Conservation (phyloP, 352 stramenopile genomes). For the Phytopythium montanum region DNA sequence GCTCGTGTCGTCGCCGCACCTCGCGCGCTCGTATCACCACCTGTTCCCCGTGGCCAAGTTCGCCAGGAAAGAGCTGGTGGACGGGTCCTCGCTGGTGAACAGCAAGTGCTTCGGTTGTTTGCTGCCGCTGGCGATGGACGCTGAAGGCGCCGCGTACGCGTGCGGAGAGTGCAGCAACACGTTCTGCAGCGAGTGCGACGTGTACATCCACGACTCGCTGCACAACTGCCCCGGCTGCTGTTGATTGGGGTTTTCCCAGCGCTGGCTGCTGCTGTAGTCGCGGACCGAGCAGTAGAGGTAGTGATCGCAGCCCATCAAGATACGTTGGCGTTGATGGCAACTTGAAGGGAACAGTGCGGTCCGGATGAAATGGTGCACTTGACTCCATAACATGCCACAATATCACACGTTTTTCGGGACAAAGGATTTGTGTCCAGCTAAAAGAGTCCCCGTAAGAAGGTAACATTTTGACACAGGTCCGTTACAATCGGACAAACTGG, state of each 20-base stretch:
- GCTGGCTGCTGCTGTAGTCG: neutral
- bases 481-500: neutral
- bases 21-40: constrained; percentile 97
- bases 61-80: constrained; percentile 53
- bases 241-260: too few species aligned
- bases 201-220: constrained; percentile 97
- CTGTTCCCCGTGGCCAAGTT: constrained; percentile 97
- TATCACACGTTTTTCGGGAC: too few species aligned
- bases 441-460: neutral
- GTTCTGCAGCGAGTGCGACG: constrained; percentile 97
- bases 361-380: too few species aligned
- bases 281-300: neutral
- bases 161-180: constrained; percentile 90
- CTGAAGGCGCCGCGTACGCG: constrained; percentile 52
- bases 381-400: too few species aligned
- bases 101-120: constrained; percentile 84
- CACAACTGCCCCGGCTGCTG: constrained; percentile 98
- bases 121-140: constrained; percentile 42
- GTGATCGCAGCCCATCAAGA: neutral
- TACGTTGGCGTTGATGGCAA: neutral
- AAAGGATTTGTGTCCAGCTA: neutral
- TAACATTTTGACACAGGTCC: neutral
- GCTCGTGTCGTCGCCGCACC: constrained; percentile 95
- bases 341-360: neutral
- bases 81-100: constrained; percentile 15